phyloP scores from a whole-genome alignment of 139 green algal species.

The Chlamydomonas sphaeroides region DNA sequence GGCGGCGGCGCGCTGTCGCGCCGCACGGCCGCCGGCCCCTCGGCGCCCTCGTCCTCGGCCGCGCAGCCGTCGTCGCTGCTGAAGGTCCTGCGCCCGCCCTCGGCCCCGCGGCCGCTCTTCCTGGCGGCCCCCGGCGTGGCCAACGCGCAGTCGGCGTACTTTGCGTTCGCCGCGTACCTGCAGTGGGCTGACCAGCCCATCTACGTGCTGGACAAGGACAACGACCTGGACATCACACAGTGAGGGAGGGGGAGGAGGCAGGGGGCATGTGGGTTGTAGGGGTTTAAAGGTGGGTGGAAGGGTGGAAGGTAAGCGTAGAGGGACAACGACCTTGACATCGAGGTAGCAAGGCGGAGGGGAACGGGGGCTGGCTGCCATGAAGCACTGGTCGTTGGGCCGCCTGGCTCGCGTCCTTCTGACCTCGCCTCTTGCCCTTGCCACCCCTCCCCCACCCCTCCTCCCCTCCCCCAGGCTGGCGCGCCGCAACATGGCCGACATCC shows the following conservation, averaged over 20 bases:
- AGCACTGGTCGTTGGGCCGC: too few relatives aligned
- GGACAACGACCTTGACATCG: too few relatives aligned
- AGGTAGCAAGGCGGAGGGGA: too few relatives aligned
- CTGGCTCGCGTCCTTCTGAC: too few relatives aligned
- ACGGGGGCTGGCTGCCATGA: too few relatives aligned
- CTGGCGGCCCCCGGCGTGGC: constrained; percentile 89
- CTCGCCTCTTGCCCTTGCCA: background rate
- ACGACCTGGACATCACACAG: constrained; percentile 79
- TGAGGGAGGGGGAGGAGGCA: background rate
- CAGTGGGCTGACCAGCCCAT: constrained; percentile 82
- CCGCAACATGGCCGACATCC: constrained; percentile 81
- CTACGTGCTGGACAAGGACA: constrained; percentile 93
- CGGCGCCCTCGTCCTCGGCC: background rate
- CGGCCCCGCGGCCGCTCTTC: constrained; percentile 77
- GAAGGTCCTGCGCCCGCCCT: constrained; percentile 72
- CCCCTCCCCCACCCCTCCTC: background rate
- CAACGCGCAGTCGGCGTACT: constrained; percentile 86
- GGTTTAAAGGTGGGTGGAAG: too few relatives aligned
- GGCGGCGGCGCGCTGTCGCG: background rate
- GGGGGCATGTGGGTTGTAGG: too few relatives aligned
- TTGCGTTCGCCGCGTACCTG: constrained; percentile 67
- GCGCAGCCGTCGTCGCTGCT: too few relatives aligned
- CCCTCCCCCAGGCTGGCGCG: constrained; percentile 59
- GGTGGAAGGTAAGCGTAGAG: too few relatives aligned
- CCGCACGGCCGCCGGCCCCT: constrained; percentile 45